Base-by-base conservation (phyloP, 768 basidiomycete species). In the Neoboletus magnificus region DNA sequence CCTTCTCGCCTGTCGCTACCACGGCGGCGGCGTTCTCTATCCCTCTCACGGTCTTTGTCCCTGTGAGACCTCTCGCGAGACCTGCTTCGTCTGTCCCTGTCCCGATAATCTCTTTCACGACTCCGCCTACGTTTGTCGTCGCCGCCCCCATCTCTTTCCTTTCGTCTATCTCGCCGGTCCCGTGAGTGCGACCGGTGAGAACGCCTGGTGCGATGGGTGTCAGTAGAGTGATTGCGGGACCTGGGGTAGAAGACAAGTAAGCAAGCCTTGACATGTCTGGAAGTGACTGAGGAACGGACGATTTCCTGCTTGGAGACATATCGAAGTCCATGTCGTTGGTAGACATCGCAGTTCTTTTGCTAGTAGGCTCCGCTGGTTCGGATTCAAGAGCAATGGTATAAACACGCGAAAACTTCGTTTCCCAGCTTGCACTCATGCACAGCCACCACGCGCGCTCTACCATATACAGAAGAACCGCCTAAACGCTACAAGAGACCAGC, bases 121-220 rank as follows among this genome's bases (percentile, higher is more conserved):
- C 87, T 89, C 37, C 82, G 81, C 64, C 84, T 85, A 49, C 80
- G 79, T 59, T 75, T 80, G 58, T 80, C 83, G 58, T 82, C 85
- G 29, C 83, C 80, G 43, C 82, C 77, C 48, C 69, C 75, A 4
- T 87, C 82, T 50, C 63, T 76, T 57, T 76, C 76, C 33, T 75
- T 77, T 48, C 87, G 76, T 48, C 77, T 62, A 47, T 70, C 69
- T 44, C 71, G 65, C 23, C 61, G 75, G 52, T 87, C 88, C 62
- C 82, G 77, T 23, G 90, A 91, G 50, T 74, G 75, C 11, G 91
- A 92, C 57, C 83, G 79, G 63, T 89, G 87, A 45, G 89, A 91
- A 55, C 81, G 80, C 61, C 77, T 80, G 22, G 88, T 90, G 42
- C 82, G 83, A 61, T 84, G 82, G 11, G 89, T 91, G 68, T 90